A percentile compares a stretch with the other conserved stretches of the same genome.
Conservation (phyloP, 2,329 filamentous ascomycete genomes). For the Ceratocystis colombiana region DNA sequence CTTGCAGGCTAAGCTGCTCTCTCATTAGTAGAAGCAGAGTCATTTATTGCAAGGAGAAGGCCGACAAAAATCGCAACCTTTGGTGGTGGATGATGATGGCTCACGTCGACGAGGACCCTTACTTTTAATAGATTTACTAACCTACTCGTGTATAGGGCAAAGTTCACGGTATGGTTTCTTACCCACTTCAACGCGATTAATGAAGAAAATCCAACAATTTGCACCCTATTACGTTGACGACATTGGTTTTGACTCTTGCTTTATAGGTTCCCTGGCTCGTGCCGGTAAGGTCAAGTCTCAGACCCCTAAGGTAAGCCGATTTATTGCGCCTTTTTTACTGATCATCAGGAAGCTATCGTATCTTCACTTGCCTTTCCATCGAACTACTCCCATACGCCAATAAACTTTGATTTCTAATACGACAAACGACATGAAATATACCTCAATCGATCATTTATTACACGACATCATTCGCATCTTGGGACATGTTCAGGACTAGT, state of each 20-base stretch:
- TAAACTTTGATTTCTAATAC: neutral
- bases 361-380: neutral
- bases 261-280: constrained; percentile 52
- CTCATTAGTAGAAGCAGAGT: neutral
- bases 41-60: neutral
- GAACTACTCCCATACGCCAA: neutral
- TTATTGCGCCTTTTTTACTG: constrained; percentile 25
- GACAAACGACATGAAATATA: neutral
- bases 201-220: neutral
- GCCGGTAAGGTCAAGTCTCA: constrained; percentile 96
- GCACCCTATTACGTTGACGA: constrained; percentile 2
- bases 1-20: neutral
- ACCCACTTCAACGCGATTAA: neutral
- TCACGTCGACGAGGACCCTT: too few relatives aligned
- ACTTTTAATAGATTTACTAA: constrained; percentile 18
- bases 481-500: neutral
- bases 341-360: neutral
- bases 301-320: constrained; percentile 67
- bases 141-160: constrained; percentile 23
- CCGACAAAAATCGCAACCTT: neutral
- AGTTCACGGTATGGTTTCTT: constrained; percentile 27
- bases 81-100: neutral
- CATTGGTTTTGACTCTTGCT: constrained; percentile 16
- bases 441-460: neutral
- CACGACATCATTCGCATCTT: neutral